A percentile compares a stretch with the other conserved stretches of the same genome.
These are phyloP conservation scores for Macrolepiota dolichaula DNA, from an alignment of 768 basidiomycete species.

Conservation along the genomic window DNA sequence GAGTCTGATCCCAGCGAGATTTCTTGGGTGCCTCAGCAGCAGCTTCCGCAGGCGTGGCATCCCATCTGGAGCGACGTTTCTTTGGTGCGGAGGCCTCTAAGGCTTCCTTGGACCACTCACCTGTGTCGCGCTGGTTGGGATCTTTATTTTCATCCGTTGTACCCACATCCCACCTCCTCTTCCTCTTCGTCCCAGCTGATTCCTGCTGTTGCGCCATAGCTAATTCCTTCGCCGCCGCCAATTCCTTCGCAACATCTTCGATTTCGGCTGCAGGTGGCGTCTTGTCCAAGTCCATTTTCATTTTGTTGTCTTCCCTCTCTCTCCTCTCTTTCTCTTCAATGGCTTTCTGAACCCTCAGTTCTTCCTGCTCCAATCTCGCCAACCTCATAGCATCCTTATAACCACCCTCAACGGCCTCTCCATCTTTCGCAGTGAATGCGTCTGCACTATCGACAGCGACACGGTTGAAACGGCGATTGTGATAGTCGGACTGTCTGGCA, in stretches of 20 bases:
- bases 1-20: conserved; percentile 97
- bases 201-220: conserved; percentile 29
- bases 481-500: conserved; percentile 91
- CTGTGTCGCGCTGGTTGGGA: conserved; percentile 53
- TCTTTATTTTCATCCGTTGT: conserved; percentile 63
- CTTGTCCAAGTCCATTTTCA: conserved; percentile 87
- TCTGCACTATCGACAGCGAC: conserved; percentile 78
- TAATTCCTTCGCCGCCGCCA: conserved; percentile 51
- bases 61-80: conserved; percentile 95
- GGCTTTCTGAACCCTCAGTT: conserved; percentile 73
- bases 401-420: conserved; percentile 72
- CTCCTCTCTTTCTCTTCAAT: conserved; percentile 88
- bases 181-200: conserved; percentile 57
- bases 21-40: conserved; percentile 74
- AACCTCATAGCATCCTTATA: conserved; percentile 97
- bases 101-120: conserved; percentile 76
- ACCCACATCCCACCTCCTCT: conserved; percentile 82
- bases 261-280: conserved; percentile 85
- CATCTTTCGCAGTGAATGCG: conserved; percentile 72
- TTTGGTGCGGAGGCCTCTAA: conserved; percentile 74
- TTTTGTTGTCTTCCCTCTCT: conserved; percentile 66
- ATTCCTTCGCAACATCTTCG: conserved; percentile 67
- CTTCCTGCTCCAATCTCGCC: conserved; percentile 89
- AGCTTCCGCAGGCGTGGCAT: conserved; percentile 82
- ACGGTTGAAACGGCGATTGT: conserved; percentile 86